Conservation (phyloP, 148 eudicot species). For the Oxyria digyna region DNA sequence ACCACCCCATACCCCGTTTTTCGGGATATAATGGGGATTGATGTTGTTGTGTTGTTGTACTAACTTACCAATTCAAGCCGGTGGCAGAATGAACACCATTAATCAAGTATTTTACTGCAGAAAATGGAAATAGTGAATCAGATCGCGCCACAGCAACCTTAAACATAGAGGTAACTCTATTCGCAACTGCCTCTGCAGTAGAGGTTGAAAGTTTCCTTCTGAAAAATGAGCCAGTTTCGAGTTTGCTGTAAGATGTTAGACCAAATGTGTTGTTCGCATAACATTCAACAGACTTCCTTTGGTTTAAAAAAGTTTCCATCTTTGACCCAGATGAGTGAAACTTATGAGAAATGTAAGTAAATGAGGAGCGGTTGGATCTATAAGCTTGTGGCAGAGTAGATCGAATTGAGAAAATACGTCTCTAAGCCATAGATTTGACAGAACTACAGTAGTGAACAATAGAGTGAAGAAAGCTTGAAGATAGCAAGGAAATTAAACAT, state of each 20-base stretch:
- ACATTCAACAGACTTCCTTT: constrained; percentile 19
- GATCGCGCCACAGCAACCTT: constrained; percentile 79
- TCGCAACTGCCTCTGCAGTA: not conserved
- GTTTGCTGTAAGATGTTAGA: too few species aligned
- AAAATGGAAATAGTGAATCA: constrained; percentile 68
- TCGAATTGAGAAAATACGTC: constrained; percentile 45
- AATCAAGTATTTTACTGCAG: constrained; percentile 51
- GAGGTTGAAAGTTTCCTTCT: not conserved
- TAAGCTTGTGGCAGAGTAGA: constrained; percentile 41
- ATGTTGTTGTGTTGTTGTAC: too few species aligned
- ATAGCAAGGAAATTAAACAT: too few species aligned
- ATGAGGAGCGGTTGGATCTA: constrained; percentile 24
- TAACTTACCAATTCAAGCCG: constrained; percentile 47
- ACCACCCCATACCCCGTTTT: too few species aligned
- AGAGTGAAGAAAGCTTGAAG: too few species aligned
- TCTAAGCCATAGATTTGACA: constrained; percentile 1
- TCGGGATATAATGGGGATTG: too few species aligned
- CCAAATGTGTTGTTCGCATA: too few species aligned
- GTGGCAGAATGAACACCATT: constrained; percentile 45
- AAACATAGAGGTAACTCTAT: constrained; percentile 19
- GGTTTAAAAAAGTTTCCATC: constrained; percentile 11
- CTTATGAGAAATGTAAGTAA: constrained; percentile 26
- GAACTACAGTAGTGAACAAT: not conserved
- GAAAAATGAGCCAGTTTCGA: not conserved
- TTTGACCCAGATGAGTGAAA: not conserved